phyloP scores from a whole-genome alignment of 192 early-diverging fungal genomes.

The Backusella sp. region DNA sequence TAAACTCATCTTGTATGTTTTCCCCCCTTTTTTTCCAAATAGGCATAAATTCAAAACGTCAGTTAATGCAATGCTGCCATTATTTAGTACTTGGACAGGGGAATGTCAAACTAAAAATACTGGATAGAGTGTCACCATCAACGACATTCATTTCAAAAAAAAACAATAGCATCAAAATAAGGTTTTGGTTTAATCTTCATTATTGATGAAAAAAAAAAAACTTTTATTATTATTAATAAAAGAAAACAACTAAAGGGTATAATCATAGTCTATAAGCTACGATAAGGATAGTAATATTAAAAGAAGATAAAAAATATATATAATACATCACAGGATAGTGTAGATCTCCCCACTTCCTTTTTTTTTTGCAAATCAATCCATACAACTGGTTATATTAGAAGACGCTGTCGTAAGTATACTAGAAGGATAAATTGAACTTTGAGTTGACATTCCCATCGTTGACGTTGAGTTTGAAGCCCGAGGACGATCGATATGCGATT shows the following conservation, averaged over 20 bases:
- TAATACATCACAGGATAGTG: not conserved
- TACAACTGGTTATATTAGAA: not conserved
- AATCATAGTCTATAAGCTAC: conserved; percentile 1
- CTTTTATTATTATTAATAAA: not conserved
- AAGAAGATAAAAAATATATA: not conserved
- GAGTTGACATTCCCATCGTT: not conserved
- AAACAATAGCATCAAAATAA: not conserved
- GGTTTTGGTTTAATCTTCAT: not conserved
- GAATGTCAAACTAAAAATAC: not conserved
- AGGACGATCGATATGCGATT: not conserved
- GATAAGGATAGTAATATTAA: not conserved
- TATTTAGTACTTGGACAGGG: not conserved
- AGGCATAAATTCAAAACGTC: not conserved
- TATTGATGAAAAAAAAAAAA: not conserved
- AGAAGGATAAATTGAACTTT: not conserved
- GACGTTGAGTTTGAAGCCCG: conserved; percentile 9
- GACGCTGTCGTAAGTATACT: not conserved
- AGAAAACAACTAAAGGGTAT: not conserved
- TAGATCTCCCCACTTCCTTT: not conserved
- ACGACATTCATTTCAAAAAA: not conserved
- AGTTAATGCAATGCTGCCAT: not conserved
- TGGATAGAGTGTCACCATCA: not conserved
- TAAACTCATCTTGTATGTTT: not conserved
- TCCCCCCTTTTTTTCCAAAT: not conserved
- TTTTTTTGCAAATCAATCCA: not conserved